A percentile compares a stretch with the other conserved stretches of the same genome.
Evolutionary conservation across 2,329 filamentous ascomycete genomes (phyloP).

Genomic region (Dothideomycetes sp.): DNA sequence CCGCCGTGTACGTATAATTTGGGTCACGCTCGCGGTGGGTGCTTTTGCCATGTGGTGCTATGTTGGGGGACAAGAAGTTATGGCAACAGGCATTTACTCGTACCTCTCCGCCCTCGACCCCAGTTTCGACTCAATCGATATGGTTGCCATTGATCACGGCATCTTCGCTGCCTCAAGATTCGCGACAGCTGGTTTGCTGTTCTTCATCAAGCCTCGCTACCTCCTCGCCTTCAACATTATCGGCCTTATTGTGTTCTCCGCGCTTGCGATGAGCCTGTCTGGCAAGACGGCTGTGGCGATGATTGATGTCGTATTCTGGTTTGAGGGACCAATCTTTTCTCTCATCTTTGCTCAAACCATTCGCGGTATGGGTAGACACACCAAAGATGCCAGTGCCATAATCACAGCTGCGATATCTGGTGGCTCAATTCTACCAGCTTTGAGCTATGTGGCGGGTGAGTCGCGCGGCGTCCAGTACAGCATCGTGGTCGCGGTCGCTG

Average conservation of each 20-base stretch:
- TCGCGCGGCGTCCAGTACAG: conserved; percentile 33
- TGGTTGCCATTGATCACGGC: conserved; percentile 44
- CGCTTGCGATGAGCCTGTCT: conserved; percentile 38
- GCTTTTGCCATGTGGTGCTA: conserved; percentile 49
- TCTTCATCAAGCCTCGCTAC: conserved; percentile 46
- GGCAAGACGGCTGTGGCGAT: conserved; percentile 35
- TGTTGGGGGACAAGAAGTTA: conserved; percentile 48
- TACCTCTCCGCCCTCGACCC: conserved; percentile 33
- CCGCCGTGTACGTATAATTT: conserved; percentile 38
- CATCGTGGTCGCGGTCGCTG: conserved; percentile 42
- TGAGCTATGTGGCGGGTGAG: conserved; percentile 36
- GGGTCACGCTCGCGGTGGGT: conserved; percentile 44
- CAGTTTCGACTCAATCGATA: conserved; percentile 25
- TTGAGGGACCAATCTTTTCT: conserved; percentile 49
- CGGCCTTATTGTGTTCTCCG: conserved; percentile 41
- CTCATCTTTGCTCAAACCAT: conserved; percentile 48
- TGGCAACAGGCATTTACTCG: conserved; percentile 35
- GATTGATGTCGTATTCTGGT: conserved; percentile 44
- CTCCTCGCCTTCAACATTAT: conserved; percentile 44
- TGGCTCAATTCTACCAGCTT: conserved; percentile 44
- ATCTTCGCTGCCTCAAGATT: conserved; percentile 50
- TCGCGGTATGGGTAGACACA: conserved; percentile 46
- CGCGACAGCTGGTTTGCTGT: conserved; percentile 39
- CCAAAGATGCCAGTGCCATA: conserved; percentile 44
- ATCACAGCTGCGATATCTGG: conserved; percentile 44